Evolutionary conservation across 1,139 yeast species (phyloP).

Genomic region (Saccharomycopsis phalli): DNA sequence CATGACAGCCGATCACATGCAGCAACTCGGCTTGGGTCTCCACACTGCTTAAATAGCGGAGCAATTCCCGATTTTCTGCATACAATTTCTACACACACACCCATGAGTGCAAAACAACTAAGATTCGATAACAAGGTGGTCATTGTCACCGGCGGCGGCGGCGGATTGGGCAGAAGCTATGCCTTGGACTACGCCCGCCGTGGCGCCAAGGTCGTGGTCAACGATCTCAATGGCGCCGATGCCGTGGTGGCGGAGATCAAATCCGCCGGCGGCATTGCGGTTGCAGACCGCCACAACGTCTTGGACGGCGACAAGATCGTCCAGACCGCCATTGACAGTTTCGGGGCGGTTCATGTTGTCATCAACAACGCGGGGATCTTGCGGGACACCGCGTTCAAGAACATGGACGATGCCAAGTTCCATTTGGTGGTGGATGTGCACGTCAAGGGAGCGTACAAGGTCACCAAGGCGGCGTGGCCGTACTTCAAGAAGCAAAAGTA

Average conservation of each 20-base stretch:
- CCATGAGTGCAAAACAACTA: constrained; percentile 20
- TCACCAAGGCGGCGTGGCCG: constrained; percentile 91
- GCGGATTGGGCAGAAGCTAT: constrained; percentile 87
- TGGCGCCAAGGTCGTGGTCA: constrained; percentile 89
- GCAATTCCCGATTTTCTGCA: background rate
- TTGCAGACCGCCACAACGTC: constrained; percentile 91
- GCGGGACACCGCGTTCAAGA: constrained; percentile 63
- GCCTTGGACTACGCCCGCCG: constrained; percentile 81
- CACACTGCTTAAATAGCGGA: background rate
- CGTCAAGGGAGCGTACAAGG: constrained; percentile 78
- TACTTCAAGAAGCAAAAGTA: constrained; percentile 72
- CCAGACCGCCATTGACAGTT: constrained; percentile 75
- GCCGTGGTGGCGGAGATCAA: constrained; percentile 79
- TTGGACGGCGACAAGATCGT: constrained; percentile 75
- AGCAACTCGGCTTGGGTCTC: background rate
- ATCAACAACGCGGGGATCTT: constrained; percentile 94
- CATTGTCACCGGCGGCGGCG: constrained; percentile 94
- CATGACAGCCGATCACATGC: constrained; percentile 1
- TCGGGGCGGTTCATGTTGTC: constrained; percentile 83
- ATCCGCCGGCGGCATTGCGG: constrained; percentile 73
- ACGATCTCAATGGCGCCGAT: constrained; percentile 92
- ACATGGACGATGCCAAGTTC: constrained; percentile 78
- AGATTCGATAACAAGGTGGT: constrained; percentile 76
- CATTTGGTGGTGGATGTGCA: constrained; percentile 78
- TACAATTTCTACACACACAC: background rate